Base-by-base conservation (phyloP, 2,329 filamentous ascomycete species). In the Colletotrichum sp. region DNA sequence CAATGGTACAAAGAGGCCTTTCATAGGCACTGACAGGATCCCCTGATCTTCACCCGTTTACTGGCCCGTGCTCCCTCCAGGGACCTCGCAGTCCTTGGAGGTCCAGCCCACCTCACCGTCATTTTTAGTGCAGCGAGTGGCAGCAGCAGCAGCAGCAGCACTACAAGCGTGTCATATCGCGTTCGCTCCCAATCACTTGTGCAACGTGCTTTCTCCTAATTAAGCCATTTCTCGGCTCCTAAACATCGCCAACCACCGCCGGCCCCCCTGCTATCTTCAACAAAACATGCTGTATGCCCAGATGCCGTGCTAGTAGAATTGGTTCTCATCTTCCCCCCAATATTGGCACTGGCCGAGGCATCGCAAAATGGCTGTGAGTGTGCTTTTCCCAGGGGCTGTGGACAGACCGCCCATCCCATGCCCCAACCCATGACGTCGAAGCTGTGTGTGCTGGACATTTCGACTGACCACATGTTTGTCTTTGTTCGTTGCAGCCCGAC, bases 301-400 rank as follows among this genome's bases (percentile, higher is more conserved):
- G 60, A 73, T 73, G 70, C 70, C 28, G 30, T 76, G 70, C 64
- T 69, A 76, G 65, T 73, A 73, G 70, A 55, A 69, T 52, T 69
- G 64, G 43, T 65, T 76, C 56, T 71, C 38, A 67, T 58, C 60
- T 61, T 61, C 66, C 64, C 70, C 26, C 26, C 10, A 66, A 61
- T 58, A 62, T 30, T 38, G 71, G 28, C 52, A 66, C 52, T 30
- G 55, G 24, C 66, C 66, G 36, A 38, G 30, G 66, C 21, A 75
- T 62, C 79, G 78, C 82, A 82, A 79, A 72, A 85, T 85, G 84
- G 82, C 81, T 82, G 84, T 85, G 80, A 81, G 84, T 74, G 80
- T 43, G 10, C 56, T 18, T 65, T 62, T 55, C 15, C 56, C 43
- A 72, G 70, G 38, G 36, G 55, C 56, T 52, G 30, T 32, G 34